A percentile compares a stretch with the other conserved stretches of the same genome.
These are phyloP conservation scores for Clavaria fumosa DNA, from an alignment of 768 basidiomycete species.

Conservation along the genomic window DNA sequence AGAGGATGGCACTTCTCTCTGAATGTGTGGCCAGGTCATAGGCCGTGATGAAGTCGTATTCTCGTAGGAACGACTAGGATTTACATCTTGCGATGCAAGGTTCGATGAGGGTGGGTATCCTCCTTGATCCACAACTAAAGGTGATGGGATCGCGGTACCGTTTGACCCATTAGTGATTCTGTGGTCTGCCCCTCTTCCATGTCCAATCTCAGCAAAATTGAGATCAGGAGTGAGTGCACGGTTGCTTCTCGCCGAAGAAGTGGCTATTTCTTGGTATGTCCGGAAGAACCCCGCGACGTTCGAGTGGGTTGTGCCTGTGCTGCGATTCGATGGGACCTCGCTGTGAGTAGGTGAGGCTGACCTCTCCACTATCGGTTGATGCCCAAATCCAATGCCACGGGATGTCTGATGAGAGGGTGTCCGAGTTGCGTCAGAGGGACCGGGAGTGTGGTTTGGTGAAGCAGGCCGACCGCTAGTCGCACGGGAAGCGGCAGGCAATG, in stretches of 20 bases:
- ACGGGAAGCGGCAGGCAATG: not conserved
- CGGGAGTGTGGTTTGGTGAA: constrained; percentile 18
- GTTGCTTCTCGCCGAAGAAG: constrained; percentile 24
- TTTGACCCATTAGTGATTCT: too few relatives aligned
- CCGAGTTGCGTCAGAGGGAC: too few relatives aligned
- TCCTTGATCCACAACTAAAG: constrained; percentile 9
- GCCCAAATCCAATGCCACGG: constrained; percentile 27
- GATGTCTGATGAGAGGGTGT: too few relatives aligned
- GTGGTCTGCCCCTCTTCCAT: constrained; percentile 39
- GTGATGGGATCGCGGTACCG: constrained; percentile 10
- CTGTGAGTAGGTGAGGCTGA: constrained; percentile 44
- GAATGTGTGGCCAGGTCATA: constrained; percentile 25
- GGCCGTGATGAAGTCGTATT: not conserved
- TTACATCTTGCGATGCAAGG: not conserved
- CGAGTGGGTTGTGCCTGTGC: constrained; percentile 35
- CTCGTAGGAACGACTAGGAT: not conserved
- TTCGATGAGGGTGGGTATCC: constrained; percentile 15
- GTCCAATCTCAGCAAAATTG: constrained; percentile 62
- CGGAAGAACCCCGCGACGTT: constrained; percentile 46
- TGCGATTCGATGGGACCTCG: constrained; percentile 42
- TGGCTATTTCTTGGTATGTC: constrained; percentile 31
- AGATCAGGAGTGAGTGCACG: constrained; percentile 59
- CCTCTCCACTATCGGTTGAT: constrained; percentile 47
- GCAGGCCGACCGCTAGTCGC: not conserved
- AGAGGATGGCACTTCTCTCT: constrained; percentile 1